Evolutionary conservation across 2,329 filamentous ascomycete species (phyloP), one percentile per base, ranked within the genome.

Genomic region (Pseudocercospora fijiensis): DNA sequence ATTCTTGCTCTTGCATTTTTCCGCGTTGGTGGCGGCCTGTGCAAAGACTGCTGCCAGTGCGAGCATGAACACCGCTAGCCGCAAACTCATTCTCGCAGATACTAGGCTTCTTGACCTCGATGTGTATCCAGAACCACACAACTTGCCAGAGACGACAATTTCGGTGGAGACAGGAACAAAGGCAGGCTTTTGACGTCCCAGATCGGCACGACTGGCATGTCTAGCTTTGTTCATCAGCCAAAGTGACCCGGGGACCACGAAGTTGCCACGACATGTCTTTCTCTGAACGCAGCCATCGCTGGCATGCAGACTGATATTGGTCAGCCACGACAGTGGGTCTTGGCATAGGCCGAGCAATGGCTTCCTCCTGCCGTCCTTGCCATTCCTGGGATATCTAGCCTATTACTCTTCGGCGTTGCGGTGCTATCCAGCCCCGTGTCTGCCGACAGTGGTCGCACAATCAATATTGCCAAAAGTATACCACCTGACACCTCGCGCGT

Each of bases 1-100:
- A 45, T 63, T 63, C 30, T 57, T 63, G n/a, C 37, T 30, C 20
- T 24, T 51, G 61, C 61, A 63, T 27, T 30, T 24, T 11, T 49
- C 45, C 18, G 45, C 45, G 13, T 49, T 49, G 13, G 45, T 49
- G 45, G 45, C 45, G 5, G 45, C 22, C 13, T 11, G 45, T 11
- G 45, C 45, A 49, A 24, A 20, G 5, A 26, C 45, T 16, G 45
- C 18, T 49, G 13, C 45, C 1, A 49, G 20, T 5, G 6, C 45
- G 3, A 49, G 45, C 18, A 49, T 4, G 18, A 26, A 24, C 2
- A 49, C 3, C 16, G 37, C 37, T 5, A 41, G 4, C 16, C 37
- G 16, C 7, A 3, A 8, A 41, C n/a, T n/a, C 37, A 41, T 41
- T 4, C 37, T 41, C 8, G 5, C 16, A 41, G 1, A 1, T 8